phyloP scores from a whole-genome alignment of 169 alveolate genomes.

The Babesia bovis region DNA sequence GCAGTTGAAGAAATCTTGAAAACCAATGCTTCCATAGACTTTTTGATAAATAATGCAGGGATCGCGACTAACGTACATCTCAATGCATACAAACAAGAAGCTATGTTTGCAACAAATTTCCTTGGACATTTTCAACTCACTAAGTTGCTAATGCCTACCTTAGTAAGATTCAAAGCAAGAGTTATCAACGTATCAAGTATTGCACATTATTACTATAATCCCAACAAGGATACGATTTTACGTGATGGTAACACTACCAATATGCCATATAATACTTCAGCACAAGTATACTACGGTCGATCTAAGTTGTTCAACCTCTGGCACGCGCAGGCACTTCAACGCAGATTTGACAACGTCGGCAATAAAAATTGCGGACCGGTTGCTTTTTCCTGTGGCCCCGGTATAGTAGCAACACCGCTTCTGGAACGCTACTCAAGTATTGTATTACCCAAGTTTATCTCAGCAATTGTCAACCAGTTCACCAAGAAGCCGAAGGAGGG shows the following conservation, averaged over 20 bases:
- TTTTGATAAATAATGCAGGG: constrained; percentile 63
- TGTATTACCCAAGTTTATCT: background rate
- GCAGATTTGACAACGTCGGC: constrained; percentile 34
- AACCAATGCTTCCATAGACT: constrained; percentile 30
- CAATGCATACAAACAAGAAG: constrained; percentile 32
- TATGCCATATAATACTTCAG: background rate
- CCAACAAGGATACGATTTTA: constrained; percentile 35
- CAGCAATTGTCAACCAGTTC: background rate
- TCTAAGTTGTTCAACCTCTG: constrained; percentile 52
- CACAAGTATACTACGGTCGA: constrained; percentile 36
- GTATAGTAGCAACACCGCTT: constrained; percentile 48
- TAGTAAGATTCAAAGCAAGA: constrained; percentile 36
- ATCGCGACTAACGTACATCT: constrained; percentile 2
- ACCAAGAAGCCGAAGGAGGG: constrained; percentile 49
- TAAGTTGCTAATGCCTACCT: constrained; percentile 13
- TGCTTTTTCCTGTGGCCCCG: constrained; percentile 52
- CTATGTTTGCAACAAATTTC: constrained; percentile 48
- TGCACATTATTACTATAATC: constrained; percentile 59
- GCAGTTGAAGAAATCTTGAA: constrained; percentile 34
- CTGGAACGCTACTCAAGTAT: background rate
- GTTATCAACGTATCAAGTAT: constrained; percentile 60
- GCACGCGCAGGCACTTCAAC: constrained; percentile 62
- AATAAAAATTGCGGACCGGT: constrained; percentile 12
- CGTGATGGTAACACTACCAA: constrained; percentile 9
- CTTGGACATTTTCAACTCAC: constrained; percentile 62